Evolutionary conservation across 2,329 filamentous ascomycete species (phyloP), one percentile per base, ranked within the genome.

Genomic region (Colletotrichum chlorophyti): DNA sequence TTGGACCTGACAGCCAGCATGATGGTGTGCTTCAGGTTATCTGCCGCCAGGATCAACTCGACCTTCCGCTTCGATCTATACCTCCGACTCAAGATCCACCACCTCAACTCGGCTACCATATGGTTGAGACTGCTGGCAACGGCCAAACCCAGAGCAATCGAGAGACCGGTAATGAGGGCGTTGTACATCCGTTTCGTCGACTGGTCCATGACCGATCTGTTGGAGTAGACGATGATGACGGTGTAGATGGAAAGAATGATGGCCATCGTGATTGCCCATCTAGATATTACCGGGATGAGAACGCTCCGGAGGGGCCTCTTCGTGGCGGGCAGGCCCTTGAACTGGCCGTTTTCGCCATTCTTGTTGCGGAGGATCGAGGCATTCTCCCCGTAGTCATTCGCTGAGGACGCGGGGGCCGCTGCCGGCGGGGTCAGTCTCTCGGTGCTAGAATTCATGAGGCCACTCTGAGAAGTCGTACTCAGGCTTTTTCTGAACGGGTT

Each of bases 91-190:
- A 81, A 63, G 24, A 80, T 72, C 67, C 75, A 78, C 76, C 78
- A 81, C n/a, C 78, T 69, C 59, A 79, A 66, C 58, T 79, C 76
- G 12, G 70, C 65, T 4, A 76, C 73, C 70, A 79, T 76, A 24
- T 71, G 71, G 54, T 78, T 78, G 19, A 81, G 68, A 6, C 72
- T 71, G 61, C 70, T 76, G 3, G 74, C 72, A 37, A 79, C 72
- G 43, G 75, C 75, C 45, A 81, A 62, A 53, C 76, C 74, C 15
- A 80, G 65, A 0, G 68, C 63, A 27, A 80, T 79, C 42, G 74
- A 74, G 5, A 80, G 66, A 0, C 71, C 77, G 1, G 77, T 77
- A 17, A 79, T 74, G n/a, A 79, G 61, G 0, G 74, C 67, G 52
- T 80, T 80, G 62, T 76, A 80, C 45, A 72, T 64, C 24, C 71